These are phyloP conservation scores for Populus davidiana DNA, from an alignment of 345 rosid species.

Conservation along the genomic window DNA sequence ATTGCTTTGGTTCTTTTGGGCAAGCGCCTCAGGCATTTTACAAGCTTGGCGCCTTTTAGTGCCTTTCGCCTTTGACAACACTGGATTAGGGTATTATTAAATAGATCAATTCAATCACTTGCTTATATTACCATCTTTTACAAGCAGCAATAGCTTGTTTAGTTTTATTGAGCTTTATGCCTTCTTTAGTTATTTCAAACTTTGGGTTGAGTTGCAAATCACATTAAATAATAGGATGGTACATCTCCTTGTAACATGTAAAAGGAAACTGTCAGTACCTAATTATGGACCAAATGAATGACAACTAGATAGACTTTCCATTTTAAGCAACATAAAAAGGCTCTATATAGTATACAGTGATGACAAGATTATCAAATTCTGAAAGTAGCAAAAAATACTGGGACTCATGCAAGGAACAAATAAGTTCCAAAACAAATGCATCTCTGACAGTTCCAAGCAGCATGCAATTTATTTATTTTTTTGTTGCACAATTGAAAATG, in stretches of 20 bases:
- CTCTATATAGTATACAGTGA: not conserved
- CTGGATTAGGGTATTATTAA: too few species aligned
- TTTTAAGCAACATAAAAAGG: not conserved
- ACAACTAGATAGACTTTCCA: not conserved
- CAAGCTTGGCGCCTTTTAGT: not conserved
- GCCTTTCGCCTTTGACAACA: not conserved
- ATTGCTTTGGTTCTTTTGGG: not conserved
- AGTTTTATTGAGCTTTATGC: not conserved
- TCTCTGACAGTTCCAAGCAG: not conserved
- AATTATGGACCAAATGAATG: not conserved
- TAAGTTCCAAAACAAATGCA: not conserved
- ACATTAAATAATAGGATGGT: not conserved
- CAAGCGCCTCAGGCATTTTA: not conserved
- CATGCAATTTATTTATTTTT: not conserved
- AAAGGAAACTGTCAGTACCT: not conserved
- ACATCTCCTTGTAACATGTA: not conserved
- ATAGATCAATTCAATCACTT: not conserved
- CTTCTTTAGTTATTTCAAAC: not conserved
- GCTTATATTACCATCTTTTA: too few species aligned
- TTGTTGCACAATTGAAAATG: constrained; percentile 2
- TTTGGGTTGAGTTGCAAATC: not conserved
- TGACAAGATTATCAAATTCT: not conserved
- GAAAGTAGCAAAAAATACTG: not conserved
- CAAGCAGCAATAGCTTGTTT: not conserved
- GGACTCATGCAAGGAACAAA: not conserved